phyloP scores from a whole-genome alignment of 2,329 filamentous ascomycete genomes.

The Aspergillus aculeatinus region DNA sequence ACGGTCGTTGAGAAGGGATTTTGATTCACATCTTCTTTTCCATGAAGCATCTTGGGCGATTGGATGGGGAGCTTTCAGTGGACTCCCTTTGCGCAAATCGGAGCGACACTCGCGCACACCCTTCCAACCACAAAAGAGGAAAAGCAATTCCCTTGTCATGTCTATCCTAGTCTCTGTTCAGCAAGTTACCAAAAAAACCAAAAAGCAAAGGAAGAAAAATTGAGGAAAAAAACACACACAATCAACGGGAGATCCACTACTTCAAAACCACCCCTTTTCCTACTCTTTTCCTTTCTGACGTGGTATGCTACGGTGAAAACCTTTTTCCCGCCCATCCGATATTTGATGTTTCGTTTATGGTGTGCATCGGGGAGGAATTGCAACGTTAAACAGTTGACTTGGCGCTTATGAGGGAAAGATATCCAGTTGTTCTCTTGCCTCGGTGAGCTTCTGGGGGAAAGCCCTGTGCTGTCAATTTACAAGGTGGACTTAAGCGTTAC shows the following conservation, averaged over 20 bases:
- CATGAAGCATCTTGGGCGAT: slow-evolving; percentile 22
- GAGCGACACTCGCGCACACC: neutral
- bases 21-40: slow-evolving; percentile 21
- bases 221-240: slow-evolving; percentile 28
- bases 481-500: slow-evolving; percentile 88
- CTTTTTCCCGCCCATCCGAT: slow-evolving; percentile 20
- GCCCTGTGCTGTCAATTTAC: slow-evolving; percentile 81
- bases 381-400: slow-evolving; percentile 55
- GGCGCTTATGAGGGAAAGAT: slow-evolving; percentile 99
- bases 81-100: neutral
- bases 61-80: slow-evolving; percentile 14
- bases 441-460: slow-evolving; percentile 72
- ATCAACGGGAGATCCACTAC: slow-evolving; percentile 28
- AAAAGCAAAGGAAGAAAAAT: slow-evolving; percentile 36
- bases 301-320: slow-evolving; percentile 24
- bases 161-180: slow-evolving; percentile 42
- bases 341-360: slow-evolving; percentile 29
- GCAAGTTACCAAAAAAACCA: slow-evolving; percentile 23
- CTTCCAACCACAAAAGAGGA: slow-evolving; percentile 12
- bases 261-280: slow-evolving; percentile 30
- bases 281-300: slow-evolving; percentile 29
- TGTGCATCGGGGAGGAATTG: slow-evolving; percentile 37
- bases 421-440: slow-evolving; percentile 58
- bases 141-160: slow-evolving; percentile 36
- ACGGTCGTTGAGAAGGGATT: slow-evolving; percentile 32